Conservation (phyloP, 208 protist genomes). For the Trypanosomatidae sp. region DNA sequence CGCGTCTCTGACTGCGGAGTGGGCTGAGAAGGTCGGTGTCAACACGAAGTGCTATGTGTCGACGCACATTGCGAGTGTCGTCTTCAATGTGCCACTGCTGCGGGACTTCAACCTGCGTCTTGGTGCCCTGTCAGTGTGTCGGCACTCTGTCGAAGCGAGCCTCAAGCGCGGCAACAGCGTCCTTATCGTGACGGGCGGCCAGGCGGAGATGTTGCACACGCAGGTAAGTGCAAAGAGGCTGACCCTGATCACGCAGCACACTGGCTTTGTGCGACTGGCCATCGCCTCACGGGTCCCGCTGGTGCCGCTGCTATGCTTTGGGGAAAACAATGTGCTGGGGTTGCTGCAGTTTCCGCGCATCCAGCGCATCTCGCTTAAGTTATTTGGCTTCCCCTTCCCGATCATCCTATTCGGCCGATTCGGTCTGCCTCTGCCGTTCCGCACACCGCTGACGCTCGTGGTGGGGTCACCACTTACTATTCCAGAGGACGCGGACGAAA, state of each 20-base stretch:
- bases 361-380: conserved; percentile 55
- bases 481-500: conserved; percentile 44
- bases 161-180: conserved; percentile 67
- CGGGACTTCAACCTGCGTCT: conserved; percentile 78
- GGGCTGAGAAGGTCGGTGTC: conserved; percentile 53
- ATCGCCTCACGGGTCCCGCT: conserved; percentile 63
- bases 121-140: conserved; percentile 57
- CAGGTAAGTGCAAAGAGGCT: conserved; percentile 40
- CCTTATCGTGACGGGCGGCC: conserved; percentile 83
- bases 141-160: conserved; percentile 48
- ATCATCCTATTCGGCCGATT: conserved; percentile 74
- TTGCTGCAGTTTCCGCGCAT: conserved; percentile 63
- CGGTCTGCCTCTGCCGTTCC: conserved; percentile 64
- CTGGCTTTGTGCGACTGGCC: conserved; percentile 78
- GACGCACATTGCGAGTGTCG: conserved; percentile 70
- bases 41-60: conserved; percentile 45
- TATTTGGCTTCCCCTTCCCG: conserved; percentile 83
- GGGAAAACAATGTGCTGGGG: conserved; percentile 74
- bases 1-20: conserved; percentile 51
- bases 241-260: conserved; percentile 76
- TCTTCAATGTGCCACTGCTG: conserved; percentile 74
- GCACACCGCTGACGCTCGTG: conserved; percentile 61
- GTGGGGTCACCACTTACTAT: conserved; percentile 68
- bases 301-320: conserved; percentile 85
- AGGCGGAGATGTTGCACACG: conserved; percentile 86